These are phyloP conservation scores for Apophysomyces elegans DNA, from an alignment of 371 early-diverging fungal species.

Conservation along the genomic window DNA sequence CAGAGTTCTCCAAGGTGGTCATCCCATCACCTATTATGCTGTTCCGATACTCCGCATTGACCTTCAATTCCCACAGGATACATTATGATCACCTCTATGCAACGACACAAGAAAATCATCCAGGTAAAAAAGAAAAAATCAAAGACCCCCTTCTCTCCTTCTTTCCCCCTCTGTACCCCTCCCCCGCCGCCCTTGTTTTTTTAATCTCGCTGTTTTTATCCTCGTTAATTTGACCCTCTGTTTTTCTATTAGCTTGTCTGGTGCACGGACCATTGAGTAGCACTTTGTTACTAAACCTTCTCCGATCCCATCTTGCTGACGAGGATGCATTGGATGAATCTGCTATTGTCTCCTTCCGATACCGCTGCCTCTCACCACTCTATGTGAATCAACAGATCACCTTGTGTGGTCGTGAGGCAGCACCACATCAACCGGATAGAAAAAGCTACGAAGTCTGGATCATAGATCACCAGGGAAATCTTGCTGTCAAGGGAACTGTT, in stretches of 20 bases:
- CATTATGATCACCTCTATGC: slow-evolving; percentile 81
- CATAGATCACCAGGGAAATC: slow-evolving; percentile 62
- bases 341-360: slow-evolving; percentile 58
- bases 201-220: background rate
- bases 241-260: slow-evolving; percentile 52
- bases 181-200: background rate
- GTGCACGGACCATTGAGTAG: slow-evolving; percentile 84
- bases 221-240: no score
- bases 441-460: slow-evolving; percentile 74
- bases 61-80: slow-evolving; percentile 83
- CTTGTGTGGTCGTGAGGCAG: slow-evolving; percentile 49
- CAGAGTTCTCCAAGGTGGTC: slow-evolving; percentile 60
- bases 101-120: slow-evolving; percentile 71
- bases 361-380: slow-evolving; percentile 72
- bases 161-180: background rate
- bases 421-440: slow-evolving; percentile 25
- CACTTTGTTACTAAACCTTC: slow-evolving; percentile 67
- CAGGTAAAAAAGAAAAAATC: slow-evolving; percentile 40
- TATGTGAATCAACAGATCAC: slow-evolving; percentile 61
- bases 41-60: slow-evolving; percentile 84
- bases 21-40: slow-evolving; percentile 68
- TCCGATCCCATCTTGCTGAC: slow-evolving; percentile 45
- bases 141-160: background rate
- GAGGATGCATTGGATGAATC: slow-evolving; percentile 16
- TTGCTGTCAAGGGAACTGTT: slow-evolving; percentile 74